A percentile compares a stretch with the other conserved stretches of the same genome.
Evolutionary conservation across 352 stramenopile genomes (phyloP).

Genomic region (Albugo candida): DNA sequence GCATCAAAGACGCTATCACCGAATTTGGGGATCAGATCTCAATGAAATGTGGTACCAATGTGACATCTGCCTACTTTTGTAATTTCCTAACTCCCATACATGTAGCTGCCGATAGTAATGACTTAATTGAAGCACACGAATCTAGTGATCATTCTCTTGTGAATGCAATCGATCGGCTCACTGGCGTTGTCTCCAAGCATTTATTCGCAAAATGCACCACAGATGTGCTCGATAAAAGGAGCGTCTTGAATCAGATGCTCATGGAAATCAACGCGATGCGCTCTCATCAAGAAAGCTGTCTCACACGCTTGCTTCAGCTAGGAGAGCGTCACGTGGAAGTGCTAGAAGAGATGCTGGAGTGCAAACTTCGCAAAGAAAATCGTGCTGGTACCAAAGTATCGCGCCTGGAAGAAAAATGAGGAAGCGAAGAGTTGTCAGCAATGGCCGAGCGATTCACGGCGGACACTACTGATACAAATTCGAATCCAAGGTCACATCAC

Average conservation of each 20-base stretch:
- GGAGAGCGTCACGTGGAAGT: constrained; percentile 50
- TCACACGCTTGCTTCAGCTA: constrained; percentile 31
- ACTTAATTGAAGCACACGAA: constrained; percentile 20
- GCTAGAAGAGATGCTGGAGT: constrained; percentile 33
- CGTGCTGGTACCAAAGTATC: no score
- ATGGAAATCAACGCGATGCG: constrained; percentile 31
- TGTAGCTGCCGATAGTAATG: constrained; percentile 2
- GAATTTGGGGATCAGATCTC: neutral
- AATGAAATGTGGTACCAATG: no score
- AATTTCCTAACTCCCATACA: no score
- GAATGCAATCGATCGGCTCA: constrained; percentile 38
- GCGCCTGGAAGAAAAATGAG: no score
- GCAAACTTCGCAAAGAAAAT: constrained; percentile 33
- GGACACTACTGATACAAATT: no score
- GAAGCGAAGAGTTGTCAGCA: no score
- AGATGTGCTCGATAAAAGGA: no score
- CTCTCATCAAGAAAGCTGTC: constrained; percentile 20
- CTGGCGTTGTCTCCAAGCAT: constrained; percentile 32
- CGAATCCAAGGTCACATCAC: no score
- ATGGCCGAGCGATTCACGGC: no score
- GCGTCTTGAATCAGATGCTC: constrained; percentile 8
- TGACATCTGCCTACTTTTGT: no score
- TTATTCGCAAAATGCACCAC: constrained; percentile 14
- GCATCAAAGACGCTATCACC: constrained; percentile 3
- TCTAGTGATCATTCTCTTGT: constrained; percentile 39